Conservation (phyloP, 176 grass and related monocot species). For the Rhipidocladum racemiflorum region DNA sequence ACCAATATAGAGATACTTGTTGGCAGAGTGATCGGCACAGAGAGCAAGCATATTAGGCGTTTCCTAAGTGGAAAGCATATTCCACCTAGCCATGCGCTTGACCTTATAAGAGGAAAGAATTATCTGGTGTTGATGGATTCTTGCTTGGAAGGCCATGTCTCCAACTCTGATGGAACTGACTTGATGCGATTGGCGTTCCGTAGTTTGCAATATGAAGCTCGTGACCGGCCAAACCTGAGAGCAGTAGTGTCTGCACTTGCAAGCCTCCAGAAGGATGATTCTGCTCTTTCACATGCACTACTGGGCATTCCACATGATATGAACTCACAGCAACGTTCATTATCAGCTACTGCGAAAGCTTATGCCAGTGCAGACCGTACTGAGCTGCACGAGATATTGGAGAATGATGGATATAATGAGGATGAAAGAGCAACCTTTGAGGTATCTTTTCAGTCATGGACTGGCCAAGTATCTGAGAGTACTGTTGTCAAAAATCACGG, state of each 20-base stretch:
- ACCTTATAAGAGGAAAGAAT: constrained; percentile 73
- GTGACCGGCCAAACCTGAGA: constrained; percentile 69
- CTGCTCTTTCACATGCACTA: constrained; percentile 45
- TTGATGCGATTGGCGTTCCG: constrained; percentile 68
- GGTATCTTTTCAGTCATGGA: constrained; percentile 84
- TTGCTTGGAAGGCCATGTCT: constrained; percentile 87
- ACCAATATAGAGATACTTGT: too few species aligned
- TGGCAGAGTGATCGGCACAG: too few species aligned
- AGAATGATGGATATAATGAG: constrained; percentile 56
- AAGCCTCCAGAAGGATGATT: constrained; percentile 71
- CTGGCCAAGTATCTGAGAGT: constrained; percentile 62
- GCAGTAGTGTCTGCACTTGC: constrained; percentile 61
- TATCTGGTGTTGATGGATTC: constrained; percentile 73
- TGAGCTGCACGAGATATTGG: constrained; percentile 60
- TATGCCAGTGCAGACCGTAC: constrained; percentile 56
- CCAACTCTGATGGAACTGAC: constrained; percentile 68
- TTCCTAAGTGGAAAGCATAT: too few species aligned
- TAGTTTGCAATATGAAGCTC: constrained; percentile 81
- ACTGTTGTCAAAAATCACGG: constrained; percentile 59
- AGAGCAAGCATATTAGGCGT: too few species aligned
- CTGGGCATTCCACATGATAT: constrained; percentile 49
- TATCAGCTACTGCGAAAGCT: constrained; percentile 62
- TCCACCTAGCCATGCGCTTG: constrained; percentile 94
- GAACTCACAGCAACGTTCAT: constrained; percentile 26
- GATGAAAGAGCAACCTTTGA: constrained; percentile 56